Percentiles rank a stretch among this genome's conserved stretches.
These are phyloP conservation scores for Mycosarcoma maydis DNA, from an alignment of 1,284 basidiomycete genomes.

Conservation along the genomic window DNA sequence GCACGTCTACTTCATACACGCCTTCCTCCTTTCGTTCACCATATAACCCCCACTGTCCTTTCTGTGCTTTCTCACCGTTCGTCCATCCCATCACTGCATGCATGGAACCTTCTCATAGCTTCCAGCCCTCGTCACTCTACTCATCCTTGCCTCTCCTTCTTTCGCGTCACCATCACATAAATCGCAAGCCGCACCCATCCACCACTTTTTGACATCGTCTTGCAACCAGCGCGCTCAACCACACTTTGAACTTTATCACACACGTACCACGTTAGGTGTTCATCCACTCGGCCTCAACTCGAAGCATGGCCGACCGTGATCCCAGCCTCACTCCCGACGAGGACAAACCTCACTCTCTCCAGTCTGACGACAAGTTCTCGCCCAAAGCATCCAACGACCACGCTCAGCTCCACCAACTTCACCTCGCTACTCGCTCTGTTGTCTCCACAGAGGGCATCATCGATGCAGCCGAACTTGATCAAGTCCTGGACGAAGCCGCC, in stretches of 20 bases:
- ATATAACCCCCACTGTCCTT: conserved; percentile 2
- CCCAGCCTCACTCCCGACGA: conserved; percentile 13
- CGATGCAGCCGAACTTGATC: conserved; percentile 32
- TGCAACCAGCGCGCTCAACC: no score
- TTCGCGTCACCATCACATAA: no score
- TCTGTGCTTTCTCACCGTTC: no score
- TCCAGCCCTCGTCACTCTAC: no score
- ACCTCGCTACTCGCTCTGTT: conserved; percentile 39
- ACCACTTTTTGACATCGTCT: no score
- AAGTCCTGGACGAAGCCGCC: conserved; percentile 49
- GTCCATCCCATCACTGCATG: no score
- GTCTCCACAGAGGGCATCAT: conserved; percentile 42
- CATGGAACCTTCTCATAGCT: no score
- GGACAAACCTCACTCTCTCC: conserved; percentile 25
- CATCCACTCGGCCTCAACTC: no score
- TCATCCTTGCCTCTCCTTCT: no score
- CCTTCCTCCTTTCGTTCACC: conserved; percentile 5
- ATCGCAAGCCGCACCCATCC: no score
- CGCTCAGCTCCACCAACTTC: conserved; percentile 13
- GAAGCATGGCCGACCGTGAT: conserved; percentile 17
- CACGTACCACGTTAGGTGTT: no score
- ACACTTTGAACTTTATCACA: no score
- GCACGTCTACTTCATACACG: not conserved
- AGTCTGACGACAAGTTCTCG: conserved; percentile 24
- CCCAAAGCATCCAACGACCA: conserved; percentile 10